These are phyloP conservation scores for Combretum micranthum DNA, from an alignment of 345 rosid genomes.

Conservation along the genomic window DNA sequence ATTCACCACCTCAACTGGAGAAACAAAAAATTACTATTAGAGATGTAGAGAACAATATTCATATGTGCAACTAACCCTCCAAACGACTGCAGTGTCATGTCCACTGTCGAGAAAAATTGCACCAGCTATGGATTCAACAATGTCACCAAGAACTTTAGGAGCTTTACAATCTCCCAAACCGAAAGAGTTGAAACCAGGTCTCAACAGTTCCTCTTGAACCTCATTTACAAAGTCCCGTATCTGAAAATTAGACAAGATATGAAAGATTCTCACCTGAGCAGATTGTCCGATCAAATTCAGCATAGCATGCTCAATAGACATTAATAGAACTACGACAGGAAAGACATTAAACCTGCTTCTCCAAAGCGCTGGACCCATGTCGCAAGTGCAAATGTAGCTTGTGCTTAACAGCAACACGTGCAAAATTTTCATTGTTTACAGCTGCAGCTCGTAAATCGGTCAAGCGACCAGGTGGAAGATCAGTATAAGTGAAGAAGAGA, in stretches of 20 bases:
- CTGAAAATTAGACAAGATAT: constrained; percentile 28
- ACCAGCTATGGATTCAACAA: constrained; percentile 94
- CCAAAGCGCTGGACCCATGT: constrained; percentile 97
- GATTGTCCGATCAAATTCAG: too few species aligned
- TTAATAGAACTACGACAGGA: background rate
- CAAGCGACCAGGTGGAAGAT: constrained; percentile 94
- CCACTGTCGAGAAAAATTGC: constrained; percentile 91
- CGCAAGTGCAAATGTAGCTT: constrained; percentile 85
- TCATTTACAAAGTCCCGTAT: constrained; percentile 92
- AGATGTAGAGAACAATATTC: background rate
- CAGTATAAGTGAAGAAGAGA: constrained; percentile 80
- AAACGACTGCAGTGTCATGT: constrained; percentile 66
- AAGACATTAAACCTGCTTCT: constrained; percentile 67
- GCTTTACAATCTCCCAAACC: constrained; percentile 99
- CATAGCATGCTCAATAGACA: background rate
- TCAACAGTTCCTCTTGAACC: constrained; percentile 63
- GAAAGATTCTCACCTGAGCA: background rate
- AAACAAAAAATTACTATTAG: too few species aligned
- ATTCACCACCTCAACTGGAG: too few species aligned
- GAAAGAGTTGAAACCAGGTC: constrained; percentile 94
- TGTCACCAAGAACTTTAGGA: constrained; percentile 97
- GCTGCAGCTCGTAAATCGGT: constrained; percentile 99
- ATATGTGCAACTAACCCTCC: constrained; percentile 60
- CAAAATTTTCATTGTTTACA: constrained; percentile 95
- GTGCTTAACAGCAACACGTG: constrained; percentile 95